Base-by-base conservation (phyloP, 2,329 filamentous ascomycete genomes). In the Calonectria naviculata region DNA sequence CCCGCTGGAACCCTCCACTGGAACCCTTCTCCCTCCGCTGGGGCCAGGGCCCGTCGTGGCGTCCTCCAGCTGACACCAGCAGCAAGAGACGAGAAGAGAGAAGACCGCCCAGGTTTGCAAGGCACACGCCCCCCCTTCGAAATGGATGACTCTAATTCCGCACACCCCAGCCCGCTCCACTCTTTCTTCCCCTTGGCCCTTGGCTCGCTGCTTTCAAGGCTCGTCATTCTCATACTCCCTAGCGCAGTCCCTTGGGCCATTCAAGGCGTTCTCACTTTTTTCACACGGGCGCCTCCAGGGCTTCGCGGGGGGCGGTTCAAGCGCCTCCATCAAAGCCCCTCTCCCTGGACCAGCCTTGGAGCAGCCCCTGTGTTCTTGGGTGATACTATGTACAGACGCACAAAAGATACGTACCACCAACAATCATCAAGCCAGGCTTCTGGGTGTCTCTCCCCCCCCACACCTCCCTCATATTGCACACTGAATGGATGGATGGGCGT, bases 61-160 rank as follows among this genome's bases (percentile, higher is more conserved):
- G 77, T 74, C 66, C 65, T 76, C 75, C 76, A 78, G 77, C 77
- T 78, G 77, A 78, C 76, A 78, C 74, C 70, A 73, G 71, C 64
- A 71, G 52, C 38, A 58, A 47, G 28, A 41, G 36, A 67, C 29
- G 42, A 34, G 64, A 60, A 46, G 54, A 58, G 65, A 46, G 63
- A 65, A 41, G 47, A 60, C 61, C 24, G 63, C 17, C 34, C 54
- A 34, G 52, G 24, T 54, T 49, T 34, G 21, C 41, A 28, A 61
- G 28, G 15, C 5, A 21, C 46, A 60, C 68, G 56, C 70, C 67
- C 66, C 66, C 70, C 56, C 26, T 47, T 38, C n/a, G 44, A 17
- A 34, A 42, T 29, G 41, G 44, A 62, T 49, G 47, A 31, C 67
- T 61, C 36, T 31, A 29, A 61, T 61, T 31, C 34, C 38, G 38